phyloP scores from a whole-genome alignment of 2,329 filamentous ascomycete species.

The Aspergillus sp. region DNA sequence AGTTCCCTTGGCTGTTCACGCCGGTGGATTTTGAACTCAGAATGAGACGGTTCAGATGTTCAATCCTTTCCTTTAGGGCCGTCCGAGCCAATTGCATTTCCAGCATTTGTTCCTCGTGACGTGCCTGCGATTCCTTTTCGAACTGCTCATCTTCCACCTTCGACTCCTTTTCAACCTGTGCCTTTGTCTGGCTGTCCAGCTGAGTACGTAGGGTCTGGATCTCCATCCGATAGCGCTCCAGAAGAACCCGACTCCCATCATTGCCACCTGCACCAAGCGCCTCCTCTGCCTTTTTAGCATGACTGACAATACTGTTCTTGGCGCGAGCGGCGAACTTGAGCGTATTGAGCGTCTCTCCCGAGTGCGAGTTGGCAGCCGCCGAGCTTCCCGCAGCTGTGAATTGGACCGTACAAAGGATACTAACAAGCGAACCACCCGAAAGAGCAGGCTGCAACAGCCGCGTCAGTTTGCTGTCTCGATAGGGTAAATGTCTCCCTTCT shows the following conservation, averaged over 20 bases:
- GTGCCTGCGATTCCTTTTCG: slow-evolving; percentile 71
- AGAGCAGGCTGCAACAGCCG: slow-evolving; percentile 83
- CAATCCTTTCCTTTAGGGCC: slow-evolving; percentile 91
- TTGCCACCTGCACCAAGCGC: slow-evolving; percentile 66
- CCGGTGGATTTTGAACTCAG: slow-evolving; percentile 92
- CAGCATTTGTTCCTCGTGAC: slow-evolving; percentile 94
- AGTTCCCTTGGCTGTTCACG: slow-evolving; percentile 71
- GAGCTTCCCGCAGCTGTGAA: slow-evolving; percentile 68
- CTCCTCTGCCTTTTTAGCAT: slow-evolving; percentile 91
- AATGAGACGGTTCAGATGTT: slow-evolving; percentile 91
- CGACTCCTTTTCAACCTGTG: slow-evolving; percentile 51
- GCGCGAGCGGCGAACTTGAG: slow-evolving; percentile 93
- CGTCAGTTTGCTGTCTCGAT: slow-evolving; percentile 95
- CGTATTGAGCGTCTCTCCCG: slow-evolving; percentile 85
- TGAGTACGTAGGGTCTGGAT: slow-evolving; percentile 74
- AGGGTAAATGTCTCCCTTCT: slow-evolving; percentile 86
- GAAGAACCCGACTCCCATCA: slow-evolving; percentile 75
- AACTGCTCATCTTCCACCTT: slow-evolving; percentile 64
- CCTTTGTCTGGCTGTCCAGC: slow-evolving; percentile 72
- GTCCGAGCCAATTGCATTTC: slow-evolving; percentile 97
- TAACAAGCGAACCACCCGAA: slow-evolving; percentile 88
- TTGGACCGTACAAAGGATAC: slow-evolving; percentile 94
- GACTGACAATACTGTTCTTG: slow-evolving; percentile 96
- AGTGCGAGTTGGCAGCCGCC: slow-evolving; percentile 65
- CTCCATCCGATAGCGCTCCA: slow-evolving; percentile 90